Conservation (phyloP, 768 basidiomycete species). For the Trametes cinnabarina region DNA sequence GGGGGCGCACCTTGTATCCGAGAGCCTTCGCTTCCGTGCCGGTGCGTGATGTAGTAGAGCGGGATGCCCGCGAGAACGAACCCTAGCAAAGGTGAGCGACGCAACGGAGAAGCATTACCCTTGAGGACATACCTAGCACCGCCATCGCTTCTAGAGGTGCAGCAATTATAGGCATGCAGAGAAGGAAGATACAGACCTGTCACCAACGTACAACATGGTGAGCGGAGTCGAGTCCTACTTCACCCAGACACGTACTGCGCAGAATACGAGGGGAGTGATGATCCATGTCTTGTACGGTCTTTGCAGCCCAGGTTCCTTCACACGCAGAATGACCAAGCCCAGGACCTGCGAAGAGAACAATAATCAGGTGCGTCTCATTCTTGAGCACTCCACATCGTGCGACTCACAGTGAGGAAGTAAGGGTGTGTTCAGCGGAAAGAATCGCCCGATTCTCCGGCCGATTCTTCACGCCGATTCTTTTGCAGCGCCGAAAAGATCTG, state of each 20-base stretch:
- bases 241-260: constrained; percentile 54
- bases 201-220: background rate
- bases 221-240: background rate
- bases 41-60: constrained; percentile 76
- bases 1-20: background rate
- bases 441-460: too few species aligned
- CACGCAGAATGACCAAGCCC: constrained; percentile 80
- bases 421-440: too few species aligned
- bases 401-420: constrained; percentile 70
- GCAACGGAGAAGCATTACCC: too few species aligned
- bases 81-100: constrained; percentile 38
- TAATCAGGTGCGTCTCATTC: background rate
- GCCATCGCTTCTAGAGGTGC: constrained; percentile 87
- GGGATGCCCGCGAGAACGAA: constrained; percentile 81
- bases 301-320: constrained; percentile 88
- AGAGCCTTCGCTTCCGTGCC: constrained; percentile 38
- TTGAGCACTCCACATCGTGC: background rate
- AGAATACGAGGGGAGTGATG: constrained; percentile 85
- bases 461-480: too few species aligned
- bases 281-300: constrained; percentile 94
- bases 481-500: too few species aligned
- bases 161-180: constrained; percentile 93
- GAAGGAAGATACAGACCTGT: constrained; percentile 83
- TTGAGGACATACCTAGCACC: constrained; percentile 76
- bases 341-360: constrained; percentile 54